Evolutionary conservation across 202 grass and related monocot species (phyloP).

Genomic region (Cymbopogon flexuosus): DNA sequence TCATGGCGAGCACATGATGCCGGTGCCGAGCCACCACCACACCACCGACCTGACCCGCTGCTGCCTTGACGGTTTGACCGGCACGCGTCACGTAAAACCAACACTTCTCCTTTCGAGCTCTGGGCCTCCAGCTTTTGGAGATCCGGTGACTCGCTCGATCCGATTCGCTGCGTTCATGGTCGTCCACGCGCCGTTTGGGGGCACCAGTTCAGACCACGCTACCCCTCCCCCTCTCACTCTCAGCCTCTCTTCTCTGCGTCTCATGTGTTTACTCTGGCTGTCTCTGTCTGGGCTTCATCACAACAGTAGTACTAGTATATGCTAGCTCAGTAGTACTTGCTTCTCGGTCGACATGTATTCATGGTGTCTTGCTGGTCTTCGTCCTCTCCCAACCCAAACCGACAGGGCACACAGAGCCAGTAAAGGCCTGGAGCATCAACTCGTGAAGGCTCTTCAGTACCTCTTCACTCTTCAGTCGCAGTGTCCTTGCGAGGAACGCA

Average conservation of each 20-base stretch:
- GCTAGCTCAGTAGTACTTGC: not conserved
- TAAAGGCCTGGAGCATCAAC: not conserved
- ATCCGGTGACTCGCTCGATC: constrained; percentile 7
- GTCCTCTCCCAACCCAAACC: not conserved
- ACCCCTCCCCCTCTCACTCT: not conserved
- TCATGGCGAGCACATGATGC: not conserved
- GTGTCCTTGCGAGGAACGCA: not conserved
- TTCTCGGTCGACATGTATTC: constrained; percentile 31
- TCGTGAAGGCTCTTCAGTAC: constrained; percentile 1
- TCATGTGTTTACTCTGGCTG: not conserved
- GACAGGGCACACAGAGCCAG: not conserved
- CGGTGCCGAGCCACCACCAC: not conserved
- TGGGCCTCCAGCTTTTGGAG: constrained; percentile 14
- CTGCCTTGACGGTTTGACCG: constrained; percentile 31
- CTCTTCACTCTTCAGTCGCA: not conserved
- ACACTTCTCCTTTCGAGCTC: constrained; percentile 9
- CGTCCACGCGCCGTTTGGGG: not conserved
- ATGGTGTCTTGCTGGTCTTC: constrained; percentile 23
- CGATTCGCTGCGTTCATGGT: constrained; percentile 2
- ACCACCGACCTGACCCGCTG: not conserved
- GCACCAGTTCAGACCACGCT: no score
- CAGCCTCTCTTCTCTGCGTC: not conserved
- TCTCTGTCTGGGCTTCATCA: not conserved
- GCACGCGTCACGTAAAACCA: not conserved
- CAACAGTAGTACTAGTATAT: not conserved